Conservation (phyloP, 1,284 basidiomycete species). For the Prillingera fragicola region DNA sequence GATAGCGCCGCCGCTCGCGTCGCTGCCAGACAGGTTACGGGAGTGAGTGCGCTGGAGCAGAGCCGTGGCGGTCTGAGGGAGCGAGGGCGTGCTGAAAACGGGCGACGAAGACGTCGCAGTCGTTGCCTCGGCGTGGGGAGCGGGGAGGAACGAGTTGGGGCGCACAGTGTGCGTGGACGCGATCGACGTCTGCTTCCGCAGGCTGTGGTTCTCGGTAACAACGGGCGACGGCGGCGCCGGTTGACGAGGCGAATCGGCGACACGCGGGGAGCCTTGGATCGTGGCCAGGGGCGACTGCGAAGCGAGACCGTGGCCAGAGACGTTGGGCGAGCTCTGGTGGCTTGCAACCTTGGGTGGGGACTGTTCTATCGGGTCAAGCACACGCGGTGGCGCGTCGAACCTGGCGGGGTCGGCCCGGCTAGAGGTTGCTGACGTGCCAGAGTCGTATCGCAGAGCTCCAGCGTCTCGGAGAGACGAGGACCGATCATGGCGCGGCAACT, state of each 20-base stretch:
- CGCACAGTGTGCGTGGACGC: slow-evolving; percentile 11
- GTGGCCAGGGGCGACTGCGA: neutral
- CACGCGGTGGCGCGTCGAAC: neutral
- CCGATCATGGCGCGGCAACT: neutral
- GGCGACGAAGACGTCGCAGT: slow-evolving; percentile 9
- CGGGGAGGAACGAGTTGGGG: slow-evolving; percentile 8
- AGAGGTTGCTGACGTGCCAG: neutral
- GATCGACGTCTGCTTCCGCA: slow-evolving; percentile 11
- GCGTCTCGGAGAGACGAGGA: neutral
- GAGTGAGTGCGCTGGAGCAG: neutral
- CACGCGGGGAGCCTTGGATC: too few relatives aligned
- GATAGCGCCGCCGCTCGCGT: neutral
- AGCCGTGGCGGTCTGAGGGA: neutral
- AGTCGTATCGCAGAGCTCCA: neutral
- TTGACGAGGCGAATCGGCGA: neutral
- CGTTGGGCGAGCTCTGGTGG: neutral
- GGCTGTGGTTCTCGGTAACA: neutral
- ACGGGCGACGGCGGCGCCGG: neutral
- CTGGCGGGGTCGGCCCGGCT: neutral
- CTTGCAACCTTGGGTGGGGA: slow-evolving; percentile 6
- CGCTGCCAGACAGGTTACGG: slow-evolving; percentile 1
- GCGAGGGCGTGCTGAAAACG: neutral
- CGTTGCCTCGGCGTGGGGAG: slow-evolving; percentile 13
- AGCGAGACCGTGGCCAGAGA: neutral
- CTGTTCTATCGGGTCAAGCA: slow-evolving; percentile 19